phyloP scores from a whole-genome alignment of 176 grass and related monocot genomes.

The Triticum monococcum region DNA sequence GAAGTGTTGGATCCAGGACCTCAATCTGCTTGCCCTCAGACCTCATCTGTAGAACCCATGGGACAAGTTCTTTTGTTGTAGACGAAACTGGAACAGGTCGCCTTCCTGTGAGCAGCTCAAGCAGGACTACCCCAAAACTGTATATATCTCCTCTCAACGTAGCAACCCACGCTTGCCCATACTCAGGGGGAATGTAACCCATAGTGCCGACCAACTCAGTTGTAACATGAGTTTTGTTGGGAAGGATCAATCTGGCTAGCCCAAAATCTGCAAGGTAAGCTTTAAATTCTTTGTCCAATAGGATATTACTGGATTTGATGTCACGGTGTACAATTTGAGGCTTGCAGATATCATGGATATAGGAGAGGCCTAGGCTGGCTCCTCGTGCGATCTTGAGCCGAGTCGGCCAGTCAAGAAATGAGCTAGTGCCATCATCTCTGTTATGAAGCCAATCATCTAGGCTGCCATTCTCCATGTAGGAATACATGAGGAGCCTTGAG shows the following conservation, averaged over 20 bases:
- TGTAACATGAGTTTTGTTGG: conserved; percentile 70
- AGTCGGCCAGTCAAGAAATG: conserved; percentile 48
- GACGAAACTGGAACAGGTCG: conserved; percentile 36
- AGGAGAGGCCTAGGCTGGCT: conserved; percentile 49
- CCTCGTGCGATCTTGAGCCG: conserved; percentile 55
- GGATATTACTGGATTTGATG: conserved; percentile 77
- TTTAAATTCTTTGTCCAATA: conserved; percentile 61
- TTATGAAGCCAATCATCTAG: conserved; percentile 79
- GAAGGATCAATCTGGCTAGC: conserved; percentile 56
- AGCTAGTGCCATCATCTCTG: conserved; percentile 15
- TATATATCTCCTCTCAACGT: conserved; percentile 71
- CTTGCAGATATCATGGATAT: conserved; percentile 61
- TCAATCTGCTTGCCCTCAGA: conserved; percentile 32
- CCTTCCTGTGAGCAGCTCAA: conserved; percentile 66
- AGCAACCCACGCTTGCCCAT: conserved; percentile 63
- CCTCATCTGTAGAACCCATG: conserved; percentile 39
- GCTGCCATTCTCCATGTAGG: conserved; percentile 74
- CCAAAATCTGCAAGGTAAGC: conserved; percentile 80
- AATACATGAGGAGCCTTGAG: conserved; percentile 43
- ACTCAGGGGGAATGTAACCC: conserved; percentile 85
- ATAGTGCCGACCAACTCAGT: conserved; percentile 69
- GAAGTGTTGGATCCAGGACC: conserved; percentile 40
- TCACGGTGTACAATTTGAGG: conserved; percentile 72
- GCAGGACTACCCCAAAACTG: conserved; percentile 81
- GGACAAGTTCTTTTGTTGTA: conserved; percentile 48